Evolutionary conservation across 202 grass and related monocot genomes (phyloP), one percentile per base, ranked within the genome.

Genomic region (Schoenoplectus tabernaemontani): DNA sequence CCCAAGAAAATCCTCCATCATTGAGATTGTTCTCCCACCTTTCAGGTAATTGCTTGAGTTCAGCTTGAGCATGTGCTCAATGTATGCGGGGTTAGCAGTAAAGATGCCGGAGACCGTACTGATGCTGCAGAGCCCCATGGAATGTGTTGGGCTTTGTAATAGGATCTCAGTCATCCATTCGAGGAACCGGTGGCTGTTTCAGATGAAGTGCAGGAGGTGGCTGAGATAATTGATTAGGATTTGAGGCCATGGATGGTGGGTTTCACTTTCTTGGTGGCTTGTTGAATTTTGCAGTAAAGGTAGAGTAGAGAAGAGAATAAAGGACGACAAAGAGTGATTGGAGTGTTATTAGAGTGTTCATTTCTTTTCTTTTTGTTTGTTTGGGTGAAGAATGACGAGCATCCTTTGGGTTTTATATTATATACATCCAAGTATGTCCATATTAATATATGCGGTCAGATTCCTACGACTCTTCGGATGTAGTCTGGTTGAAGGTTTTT

Each of bases 1-100:
- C 28, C 84, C 83, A 2, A 91, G 89, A 34, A 91, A 88, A 82
- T 91, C 89, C 9, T 57, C 39, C 41, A 79, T 61, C 22, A 71
- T 54, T 1, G 71, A 23, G 0, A 42, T 33, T 1, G 16, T 37
- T 53, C 26, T 64, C 41, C 64, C 30, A 3, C 87, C 83, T 63
- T 73, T 88, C 5, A 64, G 82, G 62, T 88, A 88, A 37, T 81
- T 84, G 24, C 13, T 62, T 5, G 80, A 77, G 78, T 77, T 84
- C 15, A 77, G 0, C 10, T 76, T 75, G 24, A 88, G 38, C 54
- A 88, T 81, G 82, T 88, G 59, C 11, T 88, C 68, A 4, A 84
- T 39, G 63, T 68, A 76, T 17, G 23, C 42, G 1, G 86, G 77
- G 66, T 78, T 79, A 19, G 56, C 76, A 9, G 54, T 79, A 1